Evolutionary conservation across 306 rosid species (phyloP).

Genomic region (Corylus avellana): DNA sequence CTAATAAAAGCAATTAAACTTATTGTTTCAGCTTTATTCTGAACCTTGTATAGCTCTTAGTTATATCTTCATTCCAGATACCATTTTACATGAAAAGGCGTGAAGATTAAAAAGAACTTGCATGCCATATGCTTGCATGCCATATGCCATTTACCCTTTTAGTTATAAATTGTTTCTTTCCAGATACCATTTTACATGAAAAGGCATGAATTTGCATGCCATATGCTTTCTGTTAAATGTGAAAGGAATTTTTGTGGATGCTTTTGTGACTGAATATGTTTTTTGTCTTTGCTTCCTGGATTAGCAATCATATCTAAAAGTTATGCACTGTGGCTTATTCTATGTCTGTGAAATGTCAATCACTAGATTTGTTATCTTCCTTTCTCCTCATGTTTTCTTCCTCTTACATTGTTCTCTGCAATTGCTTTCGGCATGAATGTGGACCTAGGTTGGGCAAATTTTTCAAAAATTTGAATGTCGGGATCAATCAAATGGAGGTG

Average conservation of each 20-base stretch:
- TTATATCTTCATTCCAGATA: not conserved
- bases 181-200: not conserved
- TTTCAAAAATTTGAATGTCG: constrained; percentile 89
- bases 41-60: constrained; percentile 1
- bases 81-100: not conserved
- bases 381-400: not conserved
- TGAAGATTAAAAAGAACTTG: constrained; percentile 10
- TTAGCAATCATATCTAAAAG: constrained; percentile 1
- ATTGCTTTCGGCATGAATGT: constrained; percentile 23
- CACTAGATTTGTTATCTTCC: not conserved
- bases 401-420: constrained; percentile 2
- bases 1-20: not conserved
- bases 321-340: not conserved
- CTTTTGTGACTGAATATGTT: constrained; percentile 12
- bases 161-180: not conserved
- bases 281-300: not conserved
- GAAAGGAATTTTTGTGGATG: not conserved
- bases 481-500: constrained; percentile 54
- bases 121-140: constrained; percentile 11
- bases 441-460: constrained; percentile 79
- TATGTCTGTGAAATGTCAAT: not conserved
- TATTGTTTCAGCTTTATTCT: not conserved
- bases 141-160: not conserved
- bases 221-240: constrained; percentile 15
- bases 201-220: constrained; percentile 13